A percentile compares a stretch with the other conserved stretches of the same genome.
These are phyloP conservation scores for Puccinia brachypodii DNA, from an alignment of 1,284 basidiomycete species.

Conservation along the genomic window DNA sequence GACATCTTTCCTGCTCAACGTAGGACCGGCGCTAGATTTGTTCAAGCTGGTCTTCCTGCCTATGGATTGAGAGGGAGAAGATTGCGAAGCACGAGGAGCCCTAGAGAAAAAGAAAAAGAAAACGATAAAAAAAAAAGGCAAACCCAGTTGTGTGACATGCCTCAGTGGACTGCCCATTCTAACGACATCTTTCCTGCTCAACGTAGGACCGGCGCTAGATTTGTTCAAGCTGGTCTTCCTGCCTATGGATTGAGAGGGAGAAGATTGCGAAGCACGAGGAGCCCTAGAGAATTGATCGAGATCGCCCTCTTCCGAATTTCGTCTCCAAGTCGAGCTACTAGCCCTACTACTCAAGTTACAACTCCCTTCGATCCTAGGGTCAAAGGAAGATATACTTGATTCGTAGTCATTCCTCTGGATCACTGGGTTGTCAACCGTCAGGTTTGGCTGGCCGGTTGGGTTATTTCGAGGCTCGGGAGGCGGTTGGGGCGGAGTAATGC, in stretches of 20 bases:
- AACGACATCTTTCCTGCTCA: conserved; percentile 25
- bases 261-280: neutral
- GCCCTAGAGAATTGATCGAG: neutral
- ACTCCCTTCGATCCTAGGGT: conserved; percentile 4
- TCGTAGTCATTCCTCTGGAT: conserved; percentile 10
- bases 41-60: conserved; percentile 39
- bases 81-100: neutral
- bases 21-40: conserved; percentile 14
- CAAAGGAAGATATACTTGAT: neutral
- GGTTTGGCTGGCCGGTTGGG: neutral
- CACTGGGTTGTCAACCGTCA: neutral
- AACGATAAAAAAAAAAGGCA: neutral
- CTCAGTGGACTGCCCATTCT: conserved; percentile 33
- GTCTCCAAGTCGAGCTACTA: neutral
- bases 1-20: conserved; percentile 34
- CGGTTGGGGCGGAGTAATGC: neutral
- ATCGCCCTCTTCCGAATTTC: conserved; percentile 1
- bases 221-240: conserved; percentile 21
- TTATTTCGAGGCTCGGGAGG: no score
- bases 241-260: neutral
- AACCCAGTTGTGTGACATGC: conserved; percentile 38
- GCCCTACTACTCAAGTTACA: neutral
- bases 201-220: neutral
- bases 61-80: conserved; percentile 15
- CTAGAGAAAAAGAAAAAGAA: neutral